A percentile compares a stretch with the other conserved stretches of the same genome.
phyloP scores from a whole-genome alignment of 257 asterid genomes.

The Gentiana macrophylla region DNA sequence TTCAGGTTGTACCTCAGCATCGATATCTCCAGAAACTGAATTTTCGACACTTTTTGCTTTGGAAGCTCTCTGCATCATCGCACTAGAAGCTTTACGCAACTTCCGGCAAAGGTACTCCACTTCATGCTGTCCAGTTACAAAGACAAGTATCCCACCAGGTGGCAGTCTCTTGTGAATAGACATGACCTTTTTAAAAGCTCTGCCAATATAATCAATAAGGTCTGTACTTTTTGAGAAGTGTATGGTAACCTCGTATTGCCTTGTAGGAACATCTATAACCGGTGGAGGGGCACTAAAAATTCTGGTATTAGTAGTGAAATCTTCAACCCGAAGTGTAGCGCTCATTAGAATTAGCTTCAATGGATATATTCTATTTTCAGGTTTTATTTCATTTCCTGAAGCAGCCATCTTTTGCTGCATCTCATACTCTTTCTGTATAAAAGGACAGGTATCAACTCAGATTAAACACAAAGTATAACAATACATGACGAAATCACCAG shows the following conservation, averaged over 20 bases:
- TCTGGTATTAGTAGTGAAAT: conserved; percentile 54
- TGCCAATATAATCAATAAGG: conserved; percentile 70
- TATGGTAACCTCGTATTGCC: conserved; percentile 75
- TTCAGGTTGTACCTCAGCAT: conserved; percentile 29
- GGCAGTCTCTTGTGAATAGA: conserved; percentile 91
- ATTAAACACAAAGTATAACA: conserved; percentile 1
- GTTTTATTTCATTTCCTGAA: conserved; percentile 43
- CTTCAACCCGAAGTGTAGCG: conserved; percentile 89
- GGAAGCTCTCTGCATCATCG: conserved; percentile 26
- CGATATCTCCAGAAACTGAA: conserved; percentile 26
- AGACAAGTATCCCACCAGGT: conserved; percentile 90
- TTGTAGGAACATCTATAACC: conserved; percentile 73
- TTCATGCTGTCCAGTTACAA: conserved; percentile 92
- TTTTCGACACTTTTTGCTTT: conserved; percentile 19
- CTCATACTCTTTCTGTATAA: conserved; percentile 52
- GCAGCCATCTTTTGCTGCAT: conserved; percentile 53
- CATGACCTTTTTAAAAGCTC: conserved; percentile 72
- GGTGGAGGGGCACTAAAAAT: conserved; percentile 68
- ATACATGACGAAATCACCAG: neutral
- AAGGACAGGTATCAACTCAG: conserved; percentile 8
- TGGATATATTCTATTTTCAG: conserved; percentile 50
- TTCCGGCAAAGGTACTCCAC: conserved; percentile 72
- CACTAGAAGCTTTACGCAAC: conserved; percentile 50
- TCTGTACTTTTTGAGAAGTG: conserved; percentile 91
- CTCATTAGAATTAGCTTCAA: conserved; percentile 91